These are phyloP conservation scores for Dothideomycetidae sp. DNA, from an alignment of 2,329 filamentous ascomycete genomes.

Conservation along the genomic window DNA sequence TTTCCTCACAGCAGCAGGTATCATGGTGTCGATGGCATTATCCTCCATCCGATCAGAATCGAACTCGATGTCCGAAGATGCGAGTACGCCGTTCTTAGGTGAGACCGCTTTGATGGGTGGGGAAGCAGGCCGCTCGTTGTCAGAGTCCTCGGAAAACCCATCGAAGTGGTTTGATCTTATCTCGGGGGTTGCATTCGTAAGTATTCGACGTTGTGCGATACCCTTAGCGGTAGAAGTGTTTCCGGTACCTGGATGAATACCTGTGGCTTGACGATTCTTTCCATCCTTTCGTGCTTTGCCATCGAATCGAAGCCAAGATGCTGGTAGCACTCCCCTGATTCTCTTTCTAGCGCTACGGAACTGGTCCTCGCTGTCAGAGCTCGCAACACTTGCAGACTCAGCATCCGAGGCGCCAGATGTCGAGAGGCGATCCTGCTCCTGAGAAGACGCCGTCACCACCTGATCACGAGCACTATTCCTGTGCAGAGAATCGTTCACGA, in stretches of 20 bases:
- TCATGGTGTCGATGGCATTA: conserved; percentile 31
- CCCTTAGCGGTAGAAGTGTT: conserved; percentile 16
- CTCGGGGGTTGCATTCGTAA: conserved; percentile 1
- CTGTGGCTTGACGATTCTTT: conserved; percentile 4
- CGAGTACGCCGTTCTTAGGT: background rate
- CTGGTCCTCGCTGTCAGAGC: conserved; percentile 18
- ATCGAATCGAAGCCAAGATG: conserved; percentile 36
- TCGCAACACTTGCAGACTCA: conserved; percentile 5
- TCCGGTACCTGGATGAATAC: conserved; percentile 8
- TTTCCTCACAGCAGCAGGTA: conserved; percentile 15
- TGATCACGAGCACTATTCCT: no score
- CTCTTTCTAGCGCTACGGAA: conserved; percentile 25
- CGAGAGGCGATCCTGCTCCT: background rate
- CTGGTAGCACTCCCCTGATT: conserved; percentile 36
- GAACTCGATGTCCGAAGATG: background rate
- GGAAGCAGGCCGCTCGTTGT: background rate
- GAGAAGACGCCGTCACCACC: no score
- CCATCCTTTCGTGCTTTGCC: conserved; percentile 16
- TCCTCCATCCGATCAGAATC: conserved; percentile 27
- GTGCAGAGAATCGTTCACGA: no score
- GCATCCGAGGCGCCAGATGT: background rate
- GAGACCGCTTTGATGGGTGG: background rate
- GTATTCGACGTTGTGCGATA: conserved; percentile 14
- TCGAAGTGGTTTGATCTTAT: conserved; percentile 4
- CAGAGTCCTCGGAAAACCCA: conserved; percentile 4